These are phyloP conservation scores for Colletotrichum sp. DNA, from an alignment of 2,329 filamentous ascomycete genomes.

Conservation along the genomic window DNA sequence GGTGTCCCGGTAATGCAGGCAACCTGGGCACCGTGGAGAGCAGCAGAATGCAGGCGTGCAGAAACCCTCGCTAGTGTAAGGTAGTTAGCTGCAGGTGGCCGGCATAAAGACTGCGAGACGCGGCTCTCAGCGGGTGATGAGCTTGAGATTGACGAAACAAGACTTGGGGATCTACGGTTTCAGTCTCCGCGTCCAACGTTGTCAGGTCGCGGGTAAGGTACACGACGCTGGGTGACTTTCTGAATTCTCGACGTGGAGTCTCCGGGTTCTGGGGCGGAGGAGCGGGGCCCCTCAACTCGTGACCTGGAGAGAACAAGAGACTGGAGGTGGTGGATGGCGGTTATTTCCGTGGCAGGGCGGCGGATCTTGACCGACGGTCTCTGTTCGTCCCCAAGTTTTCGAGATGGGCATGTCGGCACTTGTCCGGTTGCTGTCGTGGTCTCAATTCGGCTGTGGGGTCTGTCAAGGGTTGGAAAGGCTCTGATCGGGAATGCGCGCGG, in stretches of 20 bases:
- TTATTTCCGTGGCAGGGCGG: background rate
- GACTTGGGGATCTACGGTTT: background rate
- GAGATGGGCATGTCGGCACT: background rate
- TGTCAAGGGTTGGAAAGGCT: background rate
- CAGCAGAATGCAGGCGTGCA: background rate
- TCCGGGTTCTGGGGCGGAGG: background rate
- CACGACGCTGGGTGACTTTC: background rate
- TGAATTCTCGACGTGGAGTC: background rate
- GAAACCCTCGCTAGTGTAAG: background rate
- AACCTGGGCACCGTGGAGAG: background rate
- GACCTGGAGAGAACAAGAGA: background rate
- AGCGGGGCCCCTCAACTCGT: background rate
- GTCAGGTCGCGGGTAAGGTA: background rate
- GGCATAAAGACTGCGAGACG: conserved; percentile 7
- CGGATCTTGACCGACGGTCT: background rate
- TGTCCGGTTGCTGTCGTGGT: background rate
- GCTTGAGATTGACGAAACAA: background rate
- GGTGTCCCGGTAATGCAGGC: background rate
- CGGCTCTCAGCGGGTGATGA: background rate
- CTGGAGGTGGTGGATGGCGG: background rate
- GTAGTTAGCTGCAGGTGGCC: background rate
- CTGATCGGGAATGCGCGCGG: background rate
- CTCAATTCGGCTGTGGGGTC: background rate
- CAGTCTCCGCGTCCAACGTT: background rate
- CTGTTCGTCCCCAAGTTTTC: background rate